Evolutionary conservation across 108 stramenopile species (phyloP), one percentile per base, ranked within the genome.

Genomic region (Cylindrotheca closterium): DNA sequence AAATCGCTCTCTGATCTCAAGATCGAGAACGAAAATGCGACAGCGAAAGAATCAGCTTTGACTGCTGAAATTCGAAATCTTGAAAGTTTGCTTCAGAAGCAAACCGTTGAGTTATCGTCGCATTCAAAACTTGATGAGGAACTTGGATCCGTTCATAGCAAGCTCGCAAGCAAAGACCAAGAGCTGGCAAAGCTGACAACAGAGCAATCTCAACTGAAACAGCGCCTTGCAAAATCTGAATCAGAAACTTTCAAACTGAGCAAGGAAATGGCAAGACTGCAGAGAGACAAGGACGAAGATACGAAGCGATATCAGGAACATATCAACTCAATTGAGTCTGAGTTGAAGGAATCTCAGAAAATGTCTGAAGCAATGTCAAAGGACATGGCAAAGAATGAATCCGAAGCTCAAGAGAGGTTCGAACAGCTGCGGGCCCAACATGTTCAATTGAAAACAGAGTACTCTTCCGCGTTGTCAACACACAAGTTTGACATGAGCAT

Each of bases 251-350:
- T 65, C 30, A 57, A 72, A 54, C 48, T 49, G 18, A 58, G 63
- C 23, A 72, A 72, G 31, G 63, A 72, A 5, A 30, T 64, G 7
- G 71, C 63, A n/a, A 48, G 63, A 30, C 25, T 72, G 3, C 10
- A 37, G 7, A 65, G 58, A 29, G 71, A 63, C 1, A 53, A 51
- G 8, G 23, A 21, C 1, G n/a, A 32, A 4, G 32, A 28, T 8
- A 50, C 47, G 24, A 67, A 64, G 28, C 46, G 62, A 51, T 7
- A 51, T 31, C 27, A 48, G 10, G 30, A 64, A 30, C n/a, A n/a
- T n/a, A n/a, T n/a, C n/a, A n/a, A n/a, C n/a, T n/a, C n/a, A n/a
- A 30, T 29, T 49, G 46, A 56, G 30, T 17, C 42, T 12, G 57
- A 73, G 37, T n/a, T 68, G 53, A 58, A 60, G 30, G 51, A 50